These are phyloP conservation scores for Spatholobus suberectus DNA, from an alignment of 306 rosid genomes.

Conservation along the genomic window DNA sequence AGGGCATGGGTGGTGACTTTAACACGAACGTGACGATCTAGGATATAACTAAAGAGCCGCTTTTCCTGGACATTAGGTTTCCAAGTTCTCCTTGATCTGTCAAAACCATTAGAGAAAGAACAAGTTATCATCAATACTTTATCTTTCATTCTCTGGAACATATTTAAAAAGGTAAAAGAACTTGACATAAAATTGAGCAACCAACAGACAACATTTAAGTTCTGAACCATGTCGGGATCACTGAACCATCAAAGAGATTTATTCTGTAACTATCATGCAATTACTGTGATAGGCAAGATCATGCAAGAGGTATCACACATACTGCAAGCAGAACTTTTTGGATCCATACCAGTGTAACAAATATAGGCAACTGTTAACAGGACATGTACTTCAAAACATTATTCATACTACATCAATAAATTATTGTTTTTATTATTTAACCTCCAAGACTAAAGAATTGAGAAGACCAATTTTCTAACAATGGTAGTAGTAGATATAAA, in stretches of 20 bases:
- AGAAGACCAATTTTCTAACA: neutral
- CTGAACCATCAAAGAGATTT: neutral
- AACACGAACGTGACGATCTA: slow-evolving; percentile 85
- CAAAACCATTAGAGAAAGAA: slow-evolving; percentile 41
- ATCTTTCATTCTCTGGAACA: neutral
- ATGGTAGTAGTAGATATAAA: slow-evolving; percentile 2
- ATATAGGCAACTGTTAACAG: slow-evolving; percentile 16
- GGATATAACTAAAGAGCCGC: slow-evolving; percentile 88
- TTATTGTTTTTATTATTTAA: neutral
- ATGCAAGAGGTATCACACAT: neutral
- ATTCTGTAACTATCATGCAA: neutral
- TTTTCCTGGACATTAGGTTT: slow-evolving; percentile 95
- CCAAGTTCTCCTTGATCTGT: slow-evolving; percentile 88
- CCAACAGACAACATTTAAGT: slow-evolving; percentile 10
- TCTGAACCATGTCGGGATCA: slow-evolving; percentile 11
- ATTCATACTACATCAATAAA: neutral
- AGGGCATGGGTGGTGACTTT: slow-evolving; percentile 94
- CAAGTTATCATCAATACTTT: slow-evolving; percentile 31
- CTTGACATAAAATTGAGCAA: slow-evolving; percentile 27
- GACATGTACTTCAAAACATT: neutral
- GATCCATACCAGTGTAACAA: slow-evolving; percentile 1
- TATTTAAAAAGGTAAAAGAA: slow-evolving; percentile 20
- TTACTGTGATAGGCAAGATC: slow-evolving; percentile 8
- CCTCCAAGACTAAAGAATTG: slow-evolving; percentile 28
- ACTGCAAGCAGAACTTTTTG: neutral